Conservation (phyloP, 2,329 filamentous ascomycete species). For the Neonectria punicea region DNA sequence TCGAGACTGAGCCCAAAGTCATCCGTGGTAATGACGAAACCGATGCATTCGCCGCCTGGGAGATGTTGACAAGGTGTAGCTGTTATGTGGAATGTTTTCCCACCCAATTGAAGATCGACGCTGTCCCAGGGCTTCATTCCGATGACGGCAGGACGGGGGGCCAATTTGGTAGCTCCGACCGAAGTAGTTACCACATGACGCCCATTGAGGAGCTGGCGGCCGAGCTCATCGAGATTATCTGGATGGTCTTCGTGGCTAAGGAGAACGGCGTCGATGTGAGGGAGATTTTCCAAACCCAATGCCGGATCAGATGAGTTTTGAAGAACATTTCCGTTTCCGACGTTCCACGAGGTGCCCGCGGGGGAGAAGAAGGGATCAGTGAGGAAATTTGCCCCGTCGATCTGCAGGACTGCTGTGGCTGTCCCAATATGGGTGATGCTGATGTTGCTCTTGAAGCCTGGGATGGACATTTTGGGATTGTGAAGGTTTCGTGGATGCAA, state of each 20-base stretch:
- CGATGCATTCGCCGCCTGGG: slow-evolving; percentile 6
- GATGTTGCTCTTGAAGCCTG: background rate
- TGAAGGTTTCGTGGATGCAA: too few relatives aligned
- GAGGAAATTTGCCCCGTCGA: slow-evolving; percentile 54
- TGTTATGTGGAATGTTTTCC: slow-evolving; percentile 5
- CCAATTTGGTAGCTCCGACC: slow-evolving; percentile 4
- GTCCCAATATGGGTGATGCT: slow-evolving; percentile 59
- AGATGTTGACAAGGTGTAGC: background rate
- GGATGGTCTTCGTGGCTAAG: slow-evolving; percentile 19
- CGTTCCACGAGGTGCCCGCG: background rate
- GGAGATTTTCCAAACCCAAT: background rate
- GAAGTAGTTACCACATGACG: background rate
- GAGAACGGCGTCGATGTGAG: slow-evolving; percentile 12
- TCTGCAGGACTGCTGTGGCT: slow-evolving; percentile 58
- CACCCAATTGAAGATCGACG: background rate
- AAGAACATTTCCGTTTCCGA: background rate
- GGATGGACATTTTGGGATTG: background rate
- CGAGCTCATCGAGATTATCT: slow-evolving; percentile 4
- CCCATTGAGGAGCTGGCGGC: slow-evolving; percentile 1
- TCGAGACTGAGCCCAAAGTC: background rate
- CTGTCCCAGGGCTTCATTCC: slow-evolving; percentile 3
- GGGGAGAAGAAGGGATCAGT: slow-evolving; percentile 60
- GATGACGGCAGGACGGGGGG: background rate
- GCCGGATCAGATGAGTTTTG: background rate
- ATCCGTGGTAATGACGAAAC: background rate